Conservation (phyloP, 352 stramenopile genomes). For the Pythium scleroteichum region DNA sequence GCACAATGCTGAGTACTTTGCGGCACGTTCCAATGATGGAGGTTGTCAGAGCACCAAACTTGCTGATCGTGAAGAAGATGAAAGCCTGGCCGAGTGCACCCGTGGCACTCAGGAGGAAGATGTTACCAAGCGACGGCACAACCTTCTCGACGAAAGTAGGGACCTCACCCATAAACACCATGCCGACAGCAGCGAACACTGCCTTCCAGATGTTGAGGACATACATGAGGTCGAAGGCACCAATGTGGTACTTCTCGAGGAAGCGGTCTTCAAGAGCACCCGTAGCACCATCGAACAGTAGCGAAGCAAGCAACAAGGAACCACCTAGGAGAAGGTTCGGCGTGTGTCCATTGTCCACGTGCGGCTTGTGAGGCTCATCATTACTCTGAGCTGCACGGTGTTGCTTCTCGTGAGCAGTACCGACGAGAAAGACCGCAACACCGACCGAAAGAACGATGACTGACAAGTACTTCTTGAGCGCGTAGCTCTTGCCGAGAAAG, state of each 20-base stretch:
- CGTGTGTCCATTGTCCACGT: slow-evolving; percentile 48
- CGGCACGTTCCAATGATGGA: slow-evolving; percentile 86
- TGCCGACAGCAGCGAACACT: slow-evolving; percentile 60
- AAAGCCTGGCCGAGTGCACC: slow-evolving; percentile 80
- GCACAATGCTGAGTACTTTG: slow-evolving; percentile 84
- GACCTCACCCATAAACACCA: slow-evolving; percentile 75
- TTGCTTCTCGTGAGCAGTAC: slow-evolving; percentile 73
- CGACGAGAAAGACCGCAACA: slow-evolving; percentile 76
- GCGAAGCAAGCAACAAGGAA: slow-evolving; percentile 65
- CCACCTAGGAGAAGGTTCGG: slow-evolving; percentile 70
- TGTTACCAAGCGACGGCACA: slow-evolving; percentile 54
- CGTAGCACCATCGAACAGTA: slow-evolving; percentile 79
- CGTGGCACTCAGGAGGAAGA: slow-evolving; percentile 74
- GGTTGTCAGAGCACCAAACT: slow-evolving; percentile 82
- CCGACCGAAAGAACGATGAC: slow-evolving; percentile 71
- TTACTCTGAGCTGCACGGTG: slow-evolving; percentile 43
- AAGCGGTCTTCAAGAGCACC: slow-evolving; percentile 83
- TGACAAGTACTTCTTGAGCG: slow-evolving; percentile 81
- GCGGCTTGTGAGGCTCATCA: slow-evolving; percentile 41
- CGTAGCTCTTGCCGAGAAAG: slow-evolving; percentile 76
- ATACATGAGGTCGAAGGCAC: slow-evolving; percentile 87
- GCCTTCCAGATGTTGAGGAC: slow-evolving; percentile 87
- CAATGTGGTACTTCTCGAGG: slow-evolving; percentile 79
- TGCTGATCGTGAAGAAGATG: slow-evolving; percentile 88
- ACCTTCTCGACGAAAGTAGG: slow-evolving; percentile 63